Base-by-base conservation (phyloP, 108 stramenopile species). In the Skeletonema costatum region DNA sequence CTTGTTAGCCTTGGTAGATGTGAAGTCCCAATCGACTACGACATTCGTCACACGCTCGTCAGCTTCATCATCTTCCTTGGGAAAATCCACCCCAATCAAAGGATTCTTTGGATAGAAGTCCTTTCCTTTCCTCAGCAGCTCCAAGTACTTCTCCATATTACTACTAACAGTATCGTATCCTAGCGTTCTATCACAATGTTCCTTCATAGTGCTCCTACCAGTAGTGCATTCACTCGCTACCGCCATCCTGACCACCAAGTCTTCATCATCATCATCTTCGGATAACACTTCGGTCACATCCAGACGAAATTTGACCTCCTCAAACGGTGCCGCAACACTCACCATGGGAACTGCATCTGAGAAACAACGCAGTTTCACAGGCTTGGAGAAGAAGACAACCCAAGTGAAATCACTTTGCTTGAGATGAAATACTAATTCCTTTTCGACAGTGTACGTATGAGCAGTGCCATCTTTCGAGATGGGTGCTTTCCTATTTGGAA, bases 361-460 rank as follows among this genome's bases (percentile, higher is more conserved):
- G 67, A 66, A 74, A 64, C 90, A 93, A 31, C 73, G 44, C 2
- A 98, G 78, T 29, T 78, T 76, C 19, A 86, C 91, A 1, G 98
- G 96, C 44, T 88, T 80, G 8, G 96, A 97, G 64, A 95, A 83
- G 78, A 98, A 98, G 17, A 94, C 88, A 3, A 96, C 75, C 97
- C 97, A 98, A 4, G 97, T 93, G 64, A 89, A 92, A 74, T 97
- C 96, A 21, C 86, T 88, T 39, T 84, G 78, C 17, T 72, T 74
- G 61, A 96, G 88, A 53, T 85, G 75, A 6, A 98, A 35, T 46
- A 92, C 70, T 0, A 97, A n/a, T 71, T 96, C 90, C 1, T 71
- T 73, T 48, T 95, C 62, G 2, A 95, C 95, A 2, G n/a, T 33
- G 44, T 83, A 77, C 4, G 41, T 35, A 11, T 76, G 14, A 21